Evolutionary conservation across 352 stramenopile genomes (phyloP), one percentile per base, ranked within the genome.

Genomic region (Globisporangium sylvaticum): DNA sequence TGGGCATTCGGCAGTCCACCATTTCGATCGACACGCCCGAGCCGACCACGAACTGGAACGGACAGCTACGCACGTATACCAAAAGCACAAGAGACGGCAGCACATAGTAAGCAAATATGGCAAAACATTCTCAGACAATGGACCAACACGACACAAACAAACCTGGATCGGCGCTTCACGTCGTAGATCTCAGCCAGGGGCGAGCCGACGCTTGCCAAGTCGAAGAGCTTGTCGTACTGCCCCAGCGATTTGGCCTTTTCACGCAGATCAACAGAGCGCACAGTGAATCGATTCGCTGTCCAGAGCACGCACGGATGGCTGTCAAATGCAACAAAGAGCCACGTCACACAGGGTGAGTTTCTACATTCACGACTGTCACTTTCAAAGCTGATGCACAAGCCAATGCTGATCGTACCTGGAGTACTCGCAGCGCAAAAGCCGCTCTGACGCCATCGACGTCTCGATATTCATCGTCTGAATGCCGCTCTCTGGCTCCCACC

Each of bases 271-370:
- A 91, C 48, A 0, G 73, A 77, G 7, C 66, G 65, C 15, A 91
- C 64, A 7, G 70, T 71, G 32, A 77, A 64, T 39, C 73, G 75
- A 42, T 81, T 88, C 39, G 73, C 76, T 37, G 71, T 65, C 86
- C 84, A 94, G 29, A 94, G 67, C 22, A 94, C 86, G 27, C 84
- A 78, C 6, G 86, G 86, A 48, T 94, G 84, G 31, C 86, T 94
- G 60, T 2, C 58, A 34, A 54, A 34, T 27, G n/a, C 27, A 37
- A 20, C 34, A 27, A 53, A 2, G 25, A 48, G 12, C 7, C 15
- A 37, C 31, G 31, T 12, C 22, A 48, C 1, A 67, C 31, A 39
- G 4, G n/a, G 12, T 65, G 39, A 53, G 50, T 25, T 24, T 52
- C 5, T 37, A 56, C 20, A 70, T 24, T 18, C 24, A 18, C 9